Percentiles rank a stretch among this genome's conserved stretches.
Evolutionary conservation across 805 yeast species (phyloP).

Genomic region (Millerozyma acaciae): DNA sequence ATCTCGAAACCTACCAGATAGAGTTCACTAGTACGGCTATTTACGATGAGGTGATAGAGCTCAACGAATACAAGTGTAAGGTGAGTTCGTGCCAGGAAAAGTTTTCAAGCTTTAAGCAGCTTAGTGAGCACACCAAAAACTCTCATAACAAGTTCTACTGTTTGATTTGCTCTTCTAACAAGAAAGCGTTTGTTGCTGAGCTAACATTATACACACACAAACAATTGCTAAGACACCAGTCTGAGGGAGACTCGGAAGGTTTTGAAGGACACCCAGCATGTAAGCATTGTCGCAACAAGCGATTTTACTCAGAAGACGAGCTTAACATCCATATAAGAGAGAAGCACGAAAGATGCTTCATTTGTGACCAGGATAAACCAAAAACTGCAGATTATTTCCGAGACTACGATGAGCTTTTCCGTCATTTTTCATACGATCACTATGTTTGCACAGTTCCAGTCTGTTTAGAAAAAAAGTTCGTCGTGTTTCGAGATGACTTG

Average conservation of each 20-base stretch:
- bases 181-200: constrained; percentile 74
- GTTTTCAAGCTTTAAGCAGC: constrained; percentile 50
- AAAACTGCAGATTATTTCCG: constrained; percentile 58
- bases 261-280: constrained; percentile 90
- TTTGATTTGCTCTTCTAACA: constrained; percentile 70
- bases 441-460: constrained; percentile 69
- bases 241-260: constrained; percentile 70
- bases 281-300: constrained; percentile 64
- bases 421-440: constrained; percentile 73
- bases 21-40: constrained; percentile 56
- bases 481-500: constrained; percentile 82
- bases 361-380: constrained; percentile 76
- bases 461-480: constrained; percentile 87
- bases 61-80: constrained; percentile 59
- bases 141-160: constrained; percentile 67
- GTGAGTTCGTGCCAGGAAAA: constrained; percentile 32
- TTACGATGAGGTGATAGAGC: constrained; percentile 42
- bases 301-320: constrained; percentile 89
- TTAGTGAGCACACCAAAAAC: constrained; percentile 62
- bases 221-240: constrained; percentile 66
- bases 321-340: constrained; percentile 76
- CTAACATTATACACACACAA: constrained; percentile 56
- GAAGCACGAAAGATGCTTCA: constrained; percentile 81
- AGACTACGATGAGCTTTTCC: constrained; percentile 68
- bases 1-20: constrained; percentile 48